A percentile compares a stretch with the other conserved stretches of the same genome.
Evolutionary conservation across 116 monocot species (phyloP).

Genomic region (Trichopus zeylanicus): DNA sequence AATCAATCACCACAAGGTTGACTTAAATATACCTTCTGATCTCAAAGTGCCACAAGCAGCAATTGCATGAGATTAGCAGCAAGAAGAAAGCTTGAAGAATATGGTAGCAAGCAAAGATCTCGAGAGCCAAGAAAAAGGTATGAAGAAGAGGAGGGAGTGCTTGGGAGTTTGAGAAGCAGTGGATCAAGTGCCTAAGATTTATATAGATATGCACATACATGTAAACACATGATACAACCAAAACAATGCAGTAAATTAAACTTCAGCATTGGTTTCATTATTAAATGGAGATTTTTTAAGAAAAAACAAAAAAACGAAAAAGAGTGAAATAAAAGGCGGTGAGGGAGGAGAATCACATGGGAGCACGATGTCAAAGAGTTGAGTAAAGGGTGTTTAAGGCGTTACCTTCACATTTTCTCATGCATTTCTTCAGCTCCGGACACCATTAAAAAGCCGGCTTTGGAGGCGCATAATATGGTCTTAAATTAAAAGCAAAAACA

Average conservation of each 20-base stretch:
- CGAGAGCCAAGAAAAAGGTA: background rate
- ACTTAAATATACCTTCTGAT: too few species aligned
- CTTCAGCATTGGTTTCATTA: too few species aligned
- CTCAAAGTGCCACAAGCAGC: background rate
- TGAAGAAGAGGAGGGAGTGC: background rate
- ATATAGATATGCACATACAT: background rate
- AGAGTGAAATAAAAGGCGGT: background rate
- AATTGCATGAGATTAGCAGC: background rate
- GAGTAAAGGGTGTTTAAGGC: background rate
- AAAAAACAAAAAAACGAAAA: background rate
- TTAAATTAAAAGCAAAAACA: background rate
- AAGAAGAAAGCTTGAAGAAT: background rate
- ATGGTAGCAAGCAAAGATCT: background rate
- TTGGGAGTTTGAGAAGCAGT: constrained; percentile 6
- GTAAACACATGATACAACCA: too few species aligned
- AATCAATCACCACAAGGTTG: too few species aligned
- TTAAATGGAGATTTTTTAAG: too few species aligned
- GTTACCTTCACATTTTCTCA: constrained; percentile 6
- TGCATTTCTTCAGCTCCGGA: background rate
- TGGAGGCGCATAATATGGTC: constrained; percentile 7
- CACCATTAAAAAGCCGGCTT: constrained; percentile 10
- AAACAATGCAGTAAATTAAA: too few species aligned
- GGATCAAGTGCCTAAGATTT: constrained; percentile 3
- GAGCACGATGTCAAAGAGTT: background rate
- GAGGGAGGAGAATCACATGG: background rate